Evolutionary conservation across 805 yeast species (phyloP).

Genomic region (Alloascoidea africana): DNA sequence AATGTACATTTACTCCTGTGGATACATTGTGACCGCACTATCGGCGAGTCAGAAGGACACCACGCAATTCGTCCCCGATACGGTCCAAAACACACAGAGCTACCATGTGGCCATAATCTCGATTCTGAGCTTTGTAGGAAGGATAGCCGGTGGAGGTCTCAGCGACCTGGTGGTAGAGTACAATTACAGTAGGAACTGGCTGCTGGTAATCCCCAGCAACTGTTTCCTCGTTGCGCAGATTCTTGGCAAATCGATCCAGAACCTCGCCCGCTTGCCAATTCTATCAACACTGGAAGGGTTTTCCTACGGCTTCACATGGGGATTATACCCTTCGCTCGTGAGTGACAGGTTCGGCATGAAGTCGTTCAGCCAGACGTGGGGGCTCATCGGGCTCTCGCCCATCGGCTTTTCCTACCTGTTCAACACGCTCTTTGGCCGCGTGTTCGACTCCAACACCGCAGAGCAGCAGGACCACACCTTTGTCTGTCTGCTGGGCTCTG

Average conservation of each 20-base stretch:
- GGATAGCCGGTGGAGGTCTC: not conserved
- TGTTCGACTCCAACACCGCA: constrained; percentile 37
- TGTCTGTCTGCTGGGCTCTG: not conserved
- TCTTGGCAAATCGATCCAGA: constrained; percentile 23
- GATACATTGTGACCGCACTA: constrained; percentile 47
- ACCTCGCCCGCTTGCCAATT: constrained; percentile 24
- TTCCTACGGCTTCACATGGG: constrained; percentile 60
- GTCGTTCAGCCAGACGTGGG: constrained; percentile 61
- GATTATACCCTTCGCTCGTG: constrained; percentile 59
- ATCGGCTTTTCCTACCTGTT: constrained; percentile 43
- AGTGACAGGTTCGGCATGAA: constrained; percentile 60
- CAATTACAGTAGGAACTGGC: constrained; percentile 33
- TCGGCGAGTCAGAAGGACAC: not conserved
- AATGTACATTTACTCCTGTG: constrained; percentile 61
- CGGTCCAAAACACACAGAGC: not conserved
- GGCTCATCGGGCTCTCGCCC: constrained; percentile 53
- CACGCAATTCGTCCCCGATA: too few relatives aligned
- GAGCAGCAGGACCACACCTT: too few relatives aligned
- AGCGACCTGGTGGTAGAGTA: constrained; percentile 35
- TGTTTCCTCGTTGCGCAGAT: constrained; percentile 36
- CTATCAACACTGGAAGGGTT: constrained; percentile 45
- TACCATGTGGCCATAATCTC: not conserved
- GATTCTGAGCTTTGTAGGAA: not conserved
- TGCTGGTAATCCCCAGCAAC: constrained; percentile 35
- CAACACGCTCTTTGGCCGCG: constrained; percentile 46